Base-by-base conservation (phyloP, 2,329 filamentous ascomycete species). In the Fusarium redolens region DNA sequence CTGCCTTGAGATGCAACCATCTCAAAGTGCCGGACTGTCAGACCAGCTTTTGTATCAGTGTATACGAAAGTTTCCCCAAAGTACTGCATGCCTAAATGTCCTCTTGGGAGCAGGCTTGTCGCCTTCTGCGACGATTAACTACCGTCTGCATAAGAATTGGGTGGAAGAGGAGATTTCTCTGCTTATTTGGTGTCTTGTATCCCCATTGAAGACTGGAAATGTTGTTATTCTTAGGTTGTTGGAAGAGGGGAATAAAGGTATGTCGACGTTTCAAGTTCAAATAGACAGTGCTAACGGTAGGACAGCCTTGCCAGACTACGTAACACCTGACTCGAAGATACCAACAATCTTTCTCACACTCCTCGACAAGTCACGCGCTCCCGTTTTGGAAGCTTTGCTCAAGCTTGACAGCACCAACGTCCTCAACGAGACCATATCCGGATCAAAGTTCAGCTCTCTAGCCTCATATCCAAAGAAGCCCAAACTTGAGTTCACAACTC, bases 371-470 rank as follows among this genome's bases (percentile, higher is more conserved):
- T 48, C 54, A 6, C 44, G 54, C 11, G 43, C 43, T 8, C 66
- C 68, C 0, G 5, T 69, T 6, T 4, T 70, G 7, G 43, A 69
- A 12, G 44, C 44, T 4, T 22, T 70, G 3, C 48, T 70, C 5
- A 35, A 61, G 1, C 25, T 52, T 5, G 38, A 55, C 2, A 22
- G 15, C 4, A 33, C 18, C 3, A 37, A 44, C 3, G 4, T 31
- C 3, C 17, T 56, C 1, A 41, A 70, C 28, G 37, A 41, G 3
- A 70, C 65, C 8, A 69, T 70, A 12, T 65, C 68, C 1, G 68
- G 68, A 2, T 69, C 68, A 9, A 60, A 28, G 7, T 70, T 70
- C 17, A 69, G 65, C n/a, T 38, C 44, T 17, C 35, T 70, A 11
- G 68, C 68, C 3, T 37, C 20, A 2, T 47, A 30, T 13, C 31